Evolutionary conservation across 2,329 filamentous ascomycete genomes (phyloP), one percentile per base, ranked within the genome.

Genomic region (Trichoderma simmonsii): DNA sequence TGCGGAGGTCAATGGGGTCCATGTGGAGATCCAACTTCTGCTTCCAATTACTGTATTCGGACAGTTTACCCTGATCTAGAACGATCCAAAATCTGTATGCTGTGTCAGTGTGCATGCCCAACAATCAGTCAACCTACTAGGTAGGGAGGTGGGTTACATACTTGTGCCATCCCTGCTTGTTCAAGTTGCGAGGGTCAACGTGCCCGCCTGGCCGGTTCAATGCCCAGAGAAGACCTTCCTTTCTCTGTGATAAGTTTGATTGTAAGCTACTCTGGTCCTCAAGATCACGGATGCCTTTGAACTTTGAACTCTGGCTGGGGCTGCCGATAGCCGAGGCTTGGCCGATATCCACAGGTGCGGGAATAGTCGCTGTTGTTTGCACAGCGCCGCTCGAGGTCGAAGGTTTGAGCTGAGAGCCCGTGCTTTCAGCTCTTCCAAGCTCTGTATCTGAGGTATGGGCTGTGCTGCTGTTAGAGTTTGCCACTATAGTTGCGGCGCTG

Each of bases 31-130:
- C 96, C 28, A 99, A 88, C 80, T 90, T 95, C 80, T 99, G 94
- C 82, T 99, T 99, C 96, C 96, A 99, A 81, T 99, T 98, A 80
- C 95, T 97, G 82, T 99, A 99, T 79, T 99, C 96, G 1, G 95
- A 98, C 18, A 99, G 87, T 80, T 96, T 97, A 28, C 96, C 96
- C 81, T 97, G 95, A 80, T 98, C 97, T 59, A 99, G 86, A 2
- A 99, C 96, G 75, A 99, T 97, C 96, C 96, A 99, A 82, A 98
- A 99, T 79, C 94, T 97, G 18, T 34, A 63, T 26, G 18, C 9
- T 9, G 7, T 36, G 62, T 78, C 71, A 79, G 77, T 70, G 21
- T 48, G 66, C 11, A 28, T 61, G 21, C 14, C 48, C 57, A 28
- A 57, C 8, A n/a, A 18, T 62, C 28, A 3, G 6, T 9, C 6